Percentiles rank a stretch among this genome's conserved stretches.
phyloP scores from a whole-genome alignment of 305 asterid species.

The Solanum hybrid region DNA sequence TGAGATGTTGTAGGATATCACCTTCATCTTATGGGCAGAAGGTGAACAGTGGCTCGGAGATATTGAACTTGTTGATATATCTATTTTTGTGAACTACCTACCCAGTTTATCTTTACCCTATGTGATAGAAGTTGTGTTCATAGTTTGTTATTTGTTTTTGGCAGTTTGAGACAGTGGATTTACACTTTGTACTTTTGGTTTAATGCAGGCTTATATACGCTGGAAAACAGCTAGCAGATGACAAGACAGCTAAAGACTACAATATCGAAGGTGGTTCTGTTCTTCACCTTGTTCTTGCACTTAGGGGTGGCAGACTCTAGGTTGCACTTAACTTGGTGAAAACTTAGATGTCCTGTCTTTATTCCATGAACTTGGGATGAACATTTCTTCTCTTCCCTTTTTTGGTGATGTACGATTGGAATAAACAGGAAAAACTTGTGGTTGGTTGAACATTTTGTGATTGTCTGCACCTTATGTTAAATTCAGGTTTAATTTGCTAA shows the following conservation, averaged over 20 bases:
- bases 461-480: not conserved
- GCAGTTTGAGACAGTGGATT: not conserved
- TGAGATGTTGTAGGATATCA: not conserved
- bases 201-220: constrained; percentile 75
- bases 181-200: not conserved
- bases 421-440: not conserved
- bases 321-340: not conserved
- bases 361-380: not conserved
- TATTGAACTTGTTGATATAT: not conserved
- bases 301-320: constrained; percentile 54
- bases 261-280: constrained; percentile 91
- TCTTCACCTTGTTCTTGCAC: constrained; percentile 77
- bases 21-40: not conserved
- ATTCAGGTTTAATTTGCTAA: not conserved
- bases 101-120: not conserved
- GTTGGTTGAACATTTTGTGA: not conserved
- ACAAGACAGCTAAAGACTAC: constrained; percentile 85
- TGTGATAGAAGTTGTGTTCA: not conserved
- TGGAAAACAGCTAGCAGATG: constrained; percentile 83
- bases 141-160: not conserved
- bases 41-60: not conserved
- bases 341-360: not conserved
- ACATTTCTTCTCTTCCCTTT: not conserved
- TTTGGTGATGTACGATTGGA: not conserved
- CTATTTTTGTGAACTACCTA: not conserved